Conservation (phyloP, 2,329 filamentous ascomycete species). For the Aureobasidium sp. region DNA sequence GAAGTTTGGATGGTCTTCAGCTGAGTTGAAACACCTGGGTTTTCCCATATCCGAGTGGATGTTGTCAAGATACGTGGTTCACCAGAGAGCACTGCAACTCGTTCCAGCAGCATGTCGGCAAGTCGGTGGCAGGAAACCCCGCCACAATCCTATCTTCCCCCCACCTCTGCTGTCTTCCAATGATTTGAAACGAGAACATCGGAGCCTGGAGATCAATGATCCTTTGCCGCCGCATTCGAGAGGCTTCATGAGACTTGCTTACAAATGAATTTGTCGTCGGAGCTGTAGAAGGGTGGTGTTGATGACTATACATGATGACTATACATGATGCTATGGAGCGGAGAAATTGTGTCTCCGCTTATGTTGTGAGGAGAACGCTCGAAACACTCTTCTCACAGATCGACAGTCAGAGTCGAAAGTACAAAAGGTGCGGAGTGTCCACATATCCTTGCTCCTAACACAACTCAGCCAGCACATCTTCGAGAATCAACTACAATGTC, state of each 20-base stretch:
- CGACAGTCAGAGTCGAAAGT: too few relatives aligned
- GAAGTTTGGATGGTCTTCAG: not conserved
- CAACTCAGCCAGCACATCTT: not conserved
- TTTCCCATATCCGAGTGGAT: not conserved
- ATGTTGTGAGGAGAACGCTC: not conserved
- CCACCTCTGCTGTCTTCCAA: not conserved
- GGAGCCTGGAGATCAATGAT: not conserved
- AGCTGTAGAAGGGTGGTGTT: not conserved
- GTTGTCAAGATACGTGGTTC: not conserved
- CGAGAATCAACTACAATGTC: not conserved
- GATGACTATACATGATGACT: not conserved
- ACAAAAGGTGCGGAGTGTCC: not conserved
- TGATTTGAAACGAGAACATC: not conserved
- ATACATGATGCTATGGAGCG: not conserved
- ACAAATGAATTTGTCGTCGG: not conserved
- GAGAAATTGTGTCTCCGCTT: not conserved
- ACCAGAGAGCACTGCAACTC: not conserved
- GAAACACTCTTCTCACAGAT: not conserved
- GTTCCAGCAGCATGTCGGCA: not conserved
- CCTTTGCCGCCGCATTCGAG: not conserved
- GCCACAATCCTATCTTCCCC: not conserved
- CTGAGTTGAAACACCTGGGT: not conserved
- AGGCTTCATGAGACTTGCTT: not conserved
- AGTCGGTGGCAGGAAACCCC: not conserved
- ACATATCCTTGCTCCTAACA: not conserved